phyloP scores from a whole-genome alignment of 352 stramenopile species.

The Blastocystis hominis region DNA sequence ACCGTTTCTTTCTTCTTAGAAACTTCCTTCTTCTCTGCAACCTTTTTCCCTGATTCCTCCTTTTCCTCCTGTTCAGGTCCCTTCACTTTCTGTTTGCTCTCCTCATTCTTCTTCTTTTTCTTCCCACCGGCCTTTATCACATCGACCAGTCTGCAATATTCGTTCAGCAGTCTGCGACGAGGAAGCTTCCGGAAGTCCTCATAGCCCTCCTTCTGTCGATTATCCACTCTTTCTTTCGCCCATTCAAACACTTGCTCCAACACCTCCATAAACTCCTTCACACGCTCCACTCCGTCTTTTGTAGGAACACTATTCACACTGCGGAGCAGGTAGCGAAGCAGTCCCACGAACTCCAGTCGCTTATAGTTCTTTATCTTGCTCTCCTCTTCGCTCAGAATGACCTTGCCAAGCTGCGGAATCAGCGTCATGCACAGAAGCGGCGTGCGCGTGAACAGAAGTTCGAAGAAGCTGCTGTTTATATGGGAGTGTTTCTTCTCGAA shows the following conservation, averaged over 20 bases:
- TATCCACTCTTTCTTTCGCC: slow-evolving; percentile 11
- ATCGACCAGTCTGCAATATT: not conserved
- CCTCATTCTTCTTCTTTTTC: slow-evolving; percentile 75
- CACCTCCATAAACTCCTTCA: not conserved
- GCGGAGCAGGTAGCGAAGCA: not conserved
- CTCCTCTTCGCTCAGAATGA: not conserved
- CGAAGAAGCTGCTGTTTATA: not conserved
- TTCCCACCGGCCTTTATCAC: slow-evolving; percentile 60
- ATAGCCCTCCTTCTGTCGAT: slow-evolving; percentile 27
- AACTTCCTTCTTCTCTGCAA: slow-evolving; percentile 68
- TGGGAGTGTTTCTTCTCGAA: not conserved
- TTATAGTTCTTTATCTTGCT: not conserved
- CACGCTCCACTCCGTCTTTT: not conserved
- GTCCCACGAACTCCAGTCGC: not conserved
- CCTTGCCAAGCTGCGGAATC: not conserved
- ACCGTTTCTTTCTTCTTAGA: slow-evolving; percentile 62
- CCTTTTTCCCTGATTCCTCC: slow-evolving; percentile 72
- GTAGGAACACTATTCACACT: not conserved
- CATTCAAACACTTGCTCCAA: not conserved
- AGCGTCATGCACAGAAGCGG: not conserved
- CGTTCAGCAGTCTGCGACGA: not conserved
- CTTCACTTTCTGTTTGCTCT: slow-evolving; percentile 77
- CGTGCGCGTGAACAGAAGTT: not conserved
- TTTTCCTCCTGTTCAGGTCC: slow-evolving; percentile 83
- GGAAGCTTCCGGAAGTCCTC: not conserved